Percentiles rank a stretch among this genome's conserved stretches.
Evolutionary conservation across 345 rosid species (phyloP).

Genomic region (Carallia pectinifolia): DNA sequence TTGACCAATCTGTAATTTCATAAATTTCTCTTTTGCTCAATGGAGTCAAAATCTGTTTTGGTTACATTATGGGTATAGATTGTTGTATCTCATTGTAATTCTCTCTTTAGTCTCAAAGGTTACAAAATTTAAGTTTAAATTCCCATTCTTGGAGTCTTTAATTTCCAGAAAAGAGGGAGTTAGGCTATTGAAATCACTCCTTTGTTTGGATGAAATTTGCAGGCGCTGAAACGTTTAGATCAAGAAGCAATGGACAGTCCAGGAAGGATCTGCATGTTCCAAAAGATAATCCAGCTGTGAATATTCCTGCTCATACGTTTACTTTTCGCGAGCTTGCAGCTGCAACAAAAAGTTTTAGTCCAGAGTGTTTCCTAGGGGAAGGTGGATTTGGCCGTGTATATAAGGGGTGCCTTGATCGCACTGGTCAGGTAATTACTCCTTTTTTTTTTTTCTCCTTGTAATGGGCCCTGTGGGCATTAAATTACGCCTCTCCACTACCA

Average conservation of each 20-base stretch:
- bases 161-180: background rate
- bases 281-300: background rate
- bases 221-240: background rate
- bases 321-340: background rate
- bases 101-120: too few relatives aligned
- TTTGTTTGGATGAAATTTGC: constrained; percentile 13
- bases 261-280: background rate
- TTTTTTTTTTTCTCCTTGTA: background rate
- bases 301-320: background rate
- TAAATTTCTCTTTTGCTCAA: background rate
- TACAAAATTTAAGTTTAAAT: background rate
- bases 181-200: constrained; percentile 1
- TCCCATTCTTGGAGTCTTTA: background rate
- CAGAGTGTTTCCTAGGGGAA: background rate
- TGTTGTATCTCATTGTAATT: background rate
- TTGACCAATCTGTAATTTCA: constrained; percentile 1
- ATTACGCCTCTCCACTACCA: background rate
- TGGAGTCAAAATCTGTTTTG: background rate
- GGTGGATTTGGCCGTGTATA: background rate
- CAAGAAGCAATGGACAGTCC: background rate
- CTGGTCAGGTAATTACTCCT: constrained; percentile 1
- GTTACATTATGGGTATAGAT: background rate
- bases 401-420: background rate
- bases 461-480: background rate
- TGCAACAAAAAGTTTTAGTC: background rate